Base-by-base conservation (phyloP, 106 monocot species). In the Dendrobium huoshanense region DNA sequence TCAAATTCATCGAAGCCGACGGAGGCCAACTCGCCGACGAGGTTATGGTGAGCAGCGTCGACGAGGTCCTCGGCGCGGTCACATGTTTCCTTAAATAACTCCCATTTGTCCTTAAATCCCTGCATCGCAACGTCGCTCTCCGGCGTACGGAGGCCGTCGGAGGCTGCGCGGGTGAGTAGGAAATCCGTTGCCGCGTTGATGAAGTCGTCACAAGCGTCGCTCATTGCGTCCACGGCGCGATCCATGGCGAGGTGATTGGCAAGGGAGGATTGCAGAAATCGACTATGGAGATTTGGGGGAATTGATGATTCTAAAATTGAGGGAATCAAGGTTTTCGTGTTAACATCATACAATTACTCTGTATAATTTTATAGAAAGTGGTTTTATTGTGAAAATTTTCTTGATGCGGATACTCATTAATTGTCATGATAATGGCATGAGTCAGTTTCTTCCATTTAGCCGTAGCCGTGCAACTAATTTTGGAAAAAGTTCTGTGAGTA, bases 1-100 rank as follows among this genome's bases (percentile, higher is more conserved):
- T 37, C 54, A 6, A 3, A 10, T 4, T 24, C 48, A 43, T 10
- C 49, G 20, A 2, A 0, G 44, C 49, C 77, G 54, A 55, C 6
- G 54, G 5, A 51, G 19, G 27, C 51, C 24, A 15, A 75, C 75
- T 45, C 20, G 4, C 43, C 51, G 8, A 18, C 51, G 54, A 77
- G 27, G 51, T 20, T 9, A 1, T 10, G 48, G 41, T 19, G 48
- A 16, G 77, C 48, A 27, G 77, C 29, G 77, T 15, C 2, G 22
- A 77, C 77, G 77, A 49, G 18, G 48, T 16, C 77, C 45, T 77
- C 77, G 24, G 77, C 77, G 41, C 48, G 47, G 54, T 77, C 77
- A 54, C 77, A 77, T 45, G 77, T n/a, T 45, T 24, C 54, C 77
- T 77, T 77, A n/a, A 77, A 77, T 2, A 54, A 5, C 48, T 77